Conservation (phyloP, 108 stramenopile species). For the Pelagomonas calceolata region DNA sequence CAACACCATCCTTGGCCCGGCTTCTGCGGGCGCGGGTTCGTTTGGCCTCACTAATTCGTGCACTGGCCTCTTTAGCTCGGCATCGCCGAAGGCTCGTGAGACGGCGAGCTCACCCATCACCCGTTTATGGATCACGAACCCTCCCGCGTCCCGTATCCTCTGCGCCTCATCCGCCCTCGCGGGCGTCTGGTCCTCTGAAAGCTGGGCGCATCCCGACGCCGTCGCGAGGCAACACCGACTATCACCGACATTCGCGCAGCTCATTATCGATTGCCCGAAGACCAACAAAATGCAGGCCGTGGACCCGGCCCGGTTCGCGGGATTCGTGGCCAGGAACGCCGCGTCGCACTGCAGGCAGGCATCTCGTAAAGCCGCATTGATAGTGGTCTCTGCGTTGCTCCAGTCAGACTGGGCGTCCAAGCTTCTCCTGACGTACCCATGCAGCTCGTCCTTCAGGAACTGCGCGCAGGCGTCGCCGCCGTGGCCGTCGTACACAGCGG, state of each 20-base stretch:
- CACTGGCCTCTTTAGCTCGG: conserved; percentile 91
- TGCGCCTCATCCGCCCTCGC: conserved; percentile 84
- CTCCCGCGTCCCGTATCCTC: conserved; percentile 80
- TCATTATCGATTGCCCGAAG: conserved; percentile 73
- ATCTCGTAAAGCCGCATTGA: conserved; percentile 47
- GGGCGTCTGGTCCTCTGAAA: conserved; percentile 93
- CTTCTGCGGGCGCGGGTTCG: conserved; percentile 67
- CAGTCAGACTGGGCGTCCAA: conserved; percentile 18
- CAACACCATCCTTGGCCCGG: conserved; percentile 32
- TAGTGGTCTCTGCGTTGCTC: too few species aligned
- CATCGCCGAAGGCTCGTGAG: conserved; percentile 92
- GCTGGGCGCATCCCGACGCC: conserved; percentile 69
- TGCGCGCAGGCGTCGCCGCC: conserved; percentile 85
- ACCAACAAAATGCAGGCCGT: conserved; percentile 82
- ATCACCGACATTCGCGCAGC: conserved; percentile 94
- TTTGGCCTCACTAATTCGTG: conserved; percentile 71
- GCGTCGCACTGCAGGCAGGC: conserved; percentile 80
- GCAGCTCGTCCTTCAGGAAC: conserved; percentile 66
- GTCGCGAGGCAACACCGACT: conserved; percentile 81
- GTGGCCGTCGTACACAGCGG: conserved; percentile 93
- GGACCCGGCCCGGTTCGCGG: conserved; percentile 77
- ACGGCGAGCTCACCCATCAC: conserved; percentile 98
- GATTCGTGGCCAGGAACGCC: conserved; percentile 75
- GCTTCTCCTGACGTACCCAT: background rate
- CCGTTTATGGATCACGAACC: conserved; percentile 85